Conservation (phyloP, 164 flowering plant species). For the Chloranthus sessilifolius region DNA sequence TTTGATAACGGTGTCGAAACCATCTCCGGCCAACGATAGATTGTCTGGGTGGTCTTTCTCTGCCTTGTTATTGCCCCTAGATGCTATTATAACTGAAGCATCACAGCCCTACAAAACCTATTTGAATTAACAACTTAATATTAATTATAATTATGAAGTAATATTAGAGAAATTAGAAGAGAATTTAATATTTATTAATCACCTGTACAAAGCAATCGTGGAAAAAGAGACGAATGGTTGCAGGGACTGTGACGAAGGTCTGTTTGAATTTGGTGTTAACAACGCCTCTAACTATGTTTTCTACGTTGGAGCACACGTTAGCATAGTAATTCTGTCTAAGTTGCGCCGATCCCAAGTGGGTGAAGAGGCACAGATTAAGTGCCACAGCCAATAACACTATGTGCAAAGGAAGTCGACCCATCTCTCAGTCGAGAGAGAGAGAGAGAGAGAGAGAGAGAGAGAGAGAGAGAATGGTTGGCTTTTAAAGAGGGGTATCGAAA, state of each 20-base stretch:
- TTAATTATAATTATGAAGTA: too few species aligned
- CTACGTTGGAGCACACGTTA: slow-evolving; percentile 67
- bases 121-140: too few species aligned
- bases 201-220: slow-evolving; percentile 86
- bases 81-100: slow-evolving; percentile 64
- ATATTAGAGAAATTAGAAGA: too few species aligned
- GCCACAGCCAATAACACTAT: slow-evolving; percentile 17
- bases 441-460: background rate
- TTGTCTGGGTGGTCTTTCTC: slow-evolving; percentile 84
- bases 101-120: slow-evolving; percentile 56
- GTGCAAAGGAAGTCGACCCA: slow-evolving; percentile 21
- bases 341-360: slow-evolving; percentile 37
- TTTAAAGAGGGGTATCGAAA: background rate
- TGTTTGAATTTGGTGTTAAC: slow-evolving; percentile 52
- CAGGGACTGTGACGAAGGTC: slow-evolving; percentile 80
- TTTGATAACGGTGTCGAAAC: slow-evolving; percentile 83
- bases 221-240: slow-evolving; percentile 78
- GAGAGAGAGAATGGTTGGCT: background rate
- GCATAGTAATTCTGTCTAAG: slow-evolving; percentile 56
- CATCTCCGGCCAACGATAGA: slow-evolving; percentile 80
- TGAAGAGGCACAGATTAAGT: slow-evolving; percentile 22
- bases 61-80: slow-evolving; percentile 44
- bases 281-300: slow-evolving; percentile 49
- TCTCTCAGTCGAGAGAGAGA: background rate
- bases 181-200: too few species aligned